These are phyloP conservation scores for Scheffersomyces quercinus DNA, from an alignment of 1,139 yeast genomes.

Conservation along the genomic window DNA sequence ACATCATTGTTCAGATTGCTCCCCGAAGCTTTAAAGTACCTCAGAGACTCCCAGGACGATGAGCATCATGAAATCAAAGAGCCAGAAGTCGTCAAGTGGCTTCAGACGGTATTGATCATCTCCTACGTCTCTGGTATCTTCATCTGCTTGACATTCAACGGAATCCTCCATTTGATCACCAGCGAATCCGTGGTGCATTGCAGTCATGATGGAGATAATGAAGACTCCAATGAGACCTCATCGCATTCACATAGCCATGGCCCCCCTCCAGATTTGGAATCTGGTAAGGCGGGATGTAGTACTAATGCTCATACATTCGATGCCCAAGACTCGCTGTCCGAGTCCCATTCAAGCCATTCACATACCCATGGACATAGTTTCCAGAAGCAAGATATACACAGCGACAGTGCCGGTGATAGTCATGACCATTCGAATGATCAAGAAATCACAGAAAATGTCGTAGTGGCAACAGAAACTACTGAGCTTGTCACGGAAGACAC, in stretches of 20 bases:
- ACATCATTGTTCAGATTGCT: constrained; percentile 74
- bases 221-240: constrained; percentile 8
- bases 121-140: constrained; percentile 61
- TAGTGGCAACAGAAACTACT: too few relatives aligned
- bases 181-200: constrained; percentile 87
- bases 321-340: neutral
- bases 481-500: constrained; percentile 6
- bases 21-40: constrained; percentile 58
- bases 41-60: constrained; percentile 26
- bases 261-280: neutral
- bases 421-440: neutral
- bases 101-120: constrained; percentile 42
- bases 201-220: constrained; percentile 52
- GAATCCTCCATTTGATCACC: constrained; percentile 68
- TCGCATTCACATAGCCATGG: constrained; percentile 7
- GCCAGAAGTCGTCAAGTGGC: constrained; percentile 9
- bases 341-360: constrained; percentile 1
- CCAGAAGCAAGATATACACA: neutral
- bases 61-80: constrained; percentile 3
- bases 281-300: neutral
- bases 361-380: constrained; percentile 5
- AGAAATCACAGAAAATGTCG: neutral
- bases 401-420: neutral
- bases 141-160: constrained; percentile 61
- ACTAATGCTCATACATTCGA: neutral